A percentile compares a stretch with the other conserved stretches of the same genome.
Conservation (phyloP, 2,329 filamentous ascomycete species). For the Penicillium griseofulvum region DNA sequence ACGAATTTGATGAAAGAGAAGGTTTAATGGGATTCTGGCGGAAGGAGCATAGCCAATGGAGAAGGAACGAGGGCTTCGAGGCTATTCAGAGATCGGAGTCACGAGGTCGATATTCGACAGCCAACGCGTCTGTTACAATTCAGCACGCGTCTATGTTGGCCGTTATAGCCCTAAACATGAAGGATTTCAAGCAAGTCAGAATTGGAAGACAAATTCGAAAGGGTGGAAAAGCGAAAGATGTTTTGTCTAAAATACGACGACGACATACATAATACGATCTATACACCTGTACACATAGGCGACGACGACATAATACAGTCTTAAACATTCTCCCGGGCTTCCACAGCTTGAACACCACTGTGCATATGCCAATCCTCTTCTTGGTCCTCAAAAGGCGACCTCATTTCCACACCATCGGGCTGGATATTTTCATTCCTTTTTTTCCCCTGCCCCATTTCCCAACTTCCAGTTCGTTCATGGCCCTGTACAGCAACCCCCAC, state of each 20-base stretch:
- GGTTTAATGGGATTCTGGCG: not conserved
- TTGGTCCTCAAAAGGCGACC: slow-evolving; percentile 48
- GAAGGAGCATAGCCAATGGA: not conserved
- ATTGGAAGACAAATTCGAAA: not conserved
- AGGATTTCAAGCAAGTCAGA: not conserved
- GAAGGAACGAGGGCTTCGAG: slow-evolving; percentile 3
- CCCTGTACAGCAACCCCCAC: slow-evolving; percentile 31
- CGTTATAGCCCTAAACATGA: not conserved
- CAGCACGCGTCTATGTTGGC: not conserved
- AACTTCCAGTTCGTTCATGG: slow-evolving; percentile 57
- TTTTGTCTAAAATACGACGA: not conserved
- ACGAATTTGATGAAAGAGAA: not conserved
- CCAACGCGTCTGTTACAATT: not conserved
- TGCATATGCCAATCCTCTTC: slow-evolving; percentile 37
- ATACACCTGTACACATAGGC: slow-evolving; percentile 32
- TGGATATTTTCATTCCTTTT: slow-evolving; percentile 20
- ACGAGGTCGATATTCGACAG: not conserved
- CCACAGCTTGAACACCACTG: slow-evolving; percentile 44
- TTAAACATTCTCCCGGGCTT: slow-evolving; percentile 49
- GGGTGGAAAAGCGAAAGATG: not conserved
- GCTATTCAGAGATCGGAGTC: not conserved
- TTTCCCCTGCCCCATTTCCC: slow-evolving; percentile 51
- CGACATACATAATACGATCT: not conserved
- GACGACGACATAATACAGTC: not conserved
- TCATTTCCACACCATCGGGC: not conserved